Percentiles rank a stretch among this genome's conserved stretches.
phyloP scores from a whole-genome alignment of 495 filamentous ascomycete species.

The Talaromyces proteolyticus region DNA sequence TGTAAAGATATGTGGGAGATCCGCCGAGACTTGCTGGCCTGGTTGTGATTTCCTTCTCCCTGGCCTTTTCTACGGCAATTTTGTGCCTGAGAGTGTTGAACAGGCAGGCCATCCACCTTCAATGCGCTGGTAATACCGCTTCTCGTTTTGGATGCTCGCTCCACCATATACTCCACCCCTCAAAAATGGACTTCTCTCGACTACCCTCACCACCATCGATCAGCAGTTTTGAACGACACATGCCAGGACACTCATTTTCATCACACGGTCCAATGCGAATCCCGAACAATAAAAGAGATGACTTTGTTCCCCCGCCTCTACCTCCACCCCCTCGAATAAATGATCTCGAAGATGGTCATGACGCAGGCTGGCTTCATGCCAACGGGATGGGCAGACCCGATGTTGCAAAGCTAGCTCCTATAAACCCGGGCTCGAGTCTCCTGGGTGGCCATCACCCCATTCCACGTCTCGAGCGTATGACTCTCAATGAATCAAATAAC shows the following conservation, averaged over 20 bases:
- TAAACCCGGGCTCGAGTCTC: conserved; percentile 50
- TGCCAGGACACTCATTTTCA: conserved; percentile 29
- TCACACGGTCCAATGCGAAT: conserved; percentile 53
- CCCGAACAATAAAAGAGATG: conserved; percentile 34
- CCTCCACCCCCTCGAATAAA: conserved; percentile 54
- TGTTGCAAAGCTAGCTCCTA: conserved; percentile 32
- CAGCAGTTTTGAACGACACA: conserved; percentile 20
- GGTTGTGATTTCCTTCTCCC: too few species aligned
- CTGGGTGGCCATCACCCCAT: conserved; percentile 34
- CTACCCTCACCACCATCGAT: conserved; percentile 46
- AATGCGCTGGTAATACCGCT: too few species aligned
- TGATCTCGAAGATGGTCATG: conserved; percentile 48
- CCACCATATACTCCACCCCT: conserved; percentile 6
- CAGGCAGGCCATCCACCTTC: too few species aligned
- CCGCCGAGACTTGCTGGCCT: too few species aligned
- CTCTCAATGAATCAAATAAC: conserved; percentile 32
- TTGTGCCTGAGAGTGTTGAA: too few species aligned
- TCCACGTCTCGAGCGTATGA: conserved; percentile 31
- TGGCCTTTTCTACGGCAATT: too few species aligned
- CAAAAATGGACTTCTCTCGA: conserved; percentile 53
- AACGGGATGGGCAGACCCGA: conserved; percentile 32
- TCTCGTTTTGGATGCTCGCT: too few species aligned
- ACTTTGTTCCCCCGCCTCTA: conserved; percentile 53
- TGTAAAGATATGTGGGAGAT: too few species aligned
- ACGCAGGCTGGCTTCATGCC: conserved; percentile 56